Conservation (phyloP, 495 filamentous ascomycete genomes). For the Aspergillus campestris region DNA sequence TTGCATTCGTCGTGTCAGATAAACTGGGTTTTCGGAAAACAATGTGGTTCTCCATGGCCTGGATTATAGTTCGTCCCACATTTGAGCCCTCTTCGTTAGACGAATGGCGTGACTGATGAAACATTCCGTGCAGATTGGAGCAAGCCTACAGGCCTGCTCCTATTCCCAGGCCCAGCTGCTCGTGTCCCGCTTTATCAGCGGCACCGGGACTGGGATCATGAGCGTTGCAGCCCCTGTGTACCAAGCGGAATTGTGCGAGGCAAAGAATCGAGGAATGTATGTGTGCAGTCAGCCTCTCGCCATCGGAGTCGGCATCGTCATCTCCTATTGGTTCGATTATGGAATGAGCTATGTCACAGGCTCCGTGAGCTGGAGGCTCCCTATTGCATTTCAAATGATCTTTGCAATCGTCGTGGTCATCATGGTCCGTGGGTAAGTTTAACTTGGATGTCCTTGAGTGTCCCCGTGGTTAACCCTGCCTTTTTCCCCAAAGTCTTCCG, state of each 20-base stretch:
- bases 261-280: slow-evolving; percentile 33
- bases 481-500: slow-evolving; percentile 19
- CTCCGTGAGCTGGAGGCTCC: slow-evolving; percentile 35
- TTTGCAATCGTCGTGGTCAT: slow-evolving; percentile 29
- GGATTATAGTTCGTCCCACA: slow-evolving; percentile 19
- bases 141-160: slow-evolving; percentile 34
- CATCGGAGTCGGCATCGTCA: slow-evolving; percentile 27
- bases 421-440: slow-evolving; percentile 26
- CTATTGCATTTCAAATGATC: slow-evolving; percentile 34
- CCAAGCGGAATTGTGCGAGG: slow-evolving; percentile 40
- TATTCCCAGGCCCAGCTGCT: slow-evolving; percentile 35
- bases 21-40: slow-evolving; percentile 36
- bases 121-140: slow-evolving; percentile 32
- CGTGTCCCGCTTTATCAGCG: slow-evolving; percentile 40
- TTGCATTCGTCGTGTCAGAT: slow-evolving; percentile 38
- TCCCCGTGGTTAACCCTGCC: neutral
- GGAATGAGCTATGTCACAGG: slow-evolving; percentile 32
- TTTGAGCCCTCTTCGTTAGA: neutral
- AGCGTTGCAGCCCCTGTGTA: slow-evolving; percentile 42
- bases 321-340: slow-evolving; percentile 41
- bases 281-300: slow-evolving; percentile 38
- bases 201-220: slow-evolving; percentile 45
- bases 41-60: slow-evolving; percentile 33
- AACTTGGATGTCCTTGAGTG: slow-evolving; percentile 8
- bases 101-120: neutral